Evolutionary conservation across 768 basidiomycete species (phyloP).

Genomic region (Auricularia heimuer): DNA sequence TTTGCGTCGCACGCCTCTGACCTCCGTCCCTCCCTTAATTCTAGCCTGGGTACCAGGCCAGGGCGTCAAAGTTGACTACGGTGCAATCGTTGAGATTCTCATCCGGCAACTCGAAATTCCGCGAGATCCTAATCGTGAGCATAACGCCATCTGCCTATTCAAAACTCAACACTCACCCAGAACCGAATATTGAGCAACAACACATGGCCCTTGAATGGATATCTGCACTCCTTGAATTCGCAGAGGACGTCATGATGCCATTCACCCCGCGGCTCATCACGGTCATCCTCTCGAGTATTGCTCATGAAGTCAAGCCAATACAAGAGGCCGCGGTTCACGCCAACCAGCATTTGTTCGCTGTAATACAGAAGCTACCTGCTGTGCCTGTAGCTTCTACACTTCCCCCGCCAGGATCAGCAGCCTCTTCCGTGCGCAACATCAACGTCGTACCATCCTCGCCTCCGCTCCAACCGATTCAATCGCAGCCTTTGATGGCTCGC

Average conservation of each 20-base stretch:
- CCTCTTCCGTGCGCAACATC: constrained; percentile 3
- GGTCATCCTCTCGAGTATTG: constrained; percentile 88
- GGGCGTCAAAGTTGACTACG: constrained; percentile 84
- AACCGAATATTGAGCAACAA: constrained; percentile 92
- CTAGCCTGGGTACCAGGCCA: constrained; percentile 84
- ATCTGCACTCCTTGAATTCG: constrained; percentile 78
- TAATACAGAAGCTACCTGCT: constrained; percentile 77
- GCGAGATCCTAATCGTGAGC: constrained; percentile 33
- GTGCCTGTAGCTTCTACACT: constrained; percentile 38
- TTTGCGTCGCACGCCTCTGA: too few relatives aligned
- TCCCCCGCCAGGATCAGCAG: background rate
- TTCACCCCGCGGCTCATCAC: constrained; percentile 91
- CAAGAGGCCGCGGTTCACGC: constrained; percentile 78
- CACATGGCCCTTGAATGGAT: constrained; percentile 92
- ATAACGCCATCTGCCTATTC: background rate
- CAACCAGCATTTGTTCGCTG: constrained; percentile 73
- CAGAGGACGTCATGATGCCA: constrained; percentile 84
- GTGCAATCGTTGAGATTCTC: constrained; percentile 87
- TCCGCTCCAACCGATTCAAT: constrained; percentile 5
- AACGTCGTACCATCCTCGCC: constrained; percentile 8
- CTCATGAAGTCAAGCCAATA: constrained; percentile 83
- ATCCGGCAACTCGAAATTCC: constrained; percentile 77
- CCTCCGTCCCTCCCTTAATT: too few relatives aligned
- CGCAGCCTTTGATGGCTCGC: constrained; percentile 1
- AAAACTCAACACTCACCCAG: background rate